Base-by-base conservation (phyloP, 179 eudicot genomes). In the Vitellaria paradoxa region DNA sequence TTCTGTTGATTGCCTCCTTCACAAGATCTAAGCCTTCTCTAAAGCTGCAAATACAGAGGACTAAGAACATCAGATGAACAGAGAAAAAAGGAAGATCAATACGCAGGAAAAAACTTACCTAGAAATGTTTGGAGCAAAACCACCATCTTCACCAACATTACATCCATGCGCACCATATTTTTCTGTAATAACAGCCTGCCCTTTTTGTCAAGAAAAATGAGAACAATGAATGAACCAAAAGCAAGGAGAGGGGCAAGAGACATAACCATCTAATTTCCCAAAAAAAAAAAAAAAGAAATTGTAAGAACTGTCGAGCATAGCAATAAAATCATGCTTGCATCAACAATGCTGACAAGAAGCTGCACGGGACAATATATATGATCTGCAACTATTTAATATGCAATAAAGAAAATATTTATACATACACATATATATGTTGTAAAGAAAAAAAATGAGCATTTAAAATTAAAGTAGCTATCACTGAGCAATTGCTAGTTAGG, bases 101-200 rank as follows among this genome's bases (percentile, higher is more conserved):
- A 30, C 4, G 72, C 64, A 79, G 20, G 65, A 37, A 73, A 61
- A 79, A 75, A 77, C 92, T 85, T 91, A 81, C 99, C 93, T 87
- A 71, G 99, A 88, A 67, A 91, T 81, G 80, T 91, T 87, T 78
- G 98, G 99, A 86, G 98, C 94, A 80, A 93, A 89, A 80, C 99
- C 99, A 82, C 97, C 99, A 79, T 93, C 98, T 81, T 93, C 99
- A 40, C 96, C 96, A 73, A 96, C 92, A 84, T 88, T 93, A 82
- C 94, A 90, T 78, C 89, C 97, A 85, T 86, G 88, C 59, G 88
- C 81, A 68, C 99, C 96, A 85, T 72, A 82, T 85, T 88, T 96
- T 76, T 96, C 97, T 42, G 89, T 77, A 77, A 91, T 87, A 77
- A 96, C 96, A 85, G 94, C 98, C 99, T 93, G 91, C 82, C 75